These are phyloP conservation scores for Xylaria sp. DNA, from an alignment of 2,329 filamentous ascomycete genomes.

Conservation along the genomic window DNA sequence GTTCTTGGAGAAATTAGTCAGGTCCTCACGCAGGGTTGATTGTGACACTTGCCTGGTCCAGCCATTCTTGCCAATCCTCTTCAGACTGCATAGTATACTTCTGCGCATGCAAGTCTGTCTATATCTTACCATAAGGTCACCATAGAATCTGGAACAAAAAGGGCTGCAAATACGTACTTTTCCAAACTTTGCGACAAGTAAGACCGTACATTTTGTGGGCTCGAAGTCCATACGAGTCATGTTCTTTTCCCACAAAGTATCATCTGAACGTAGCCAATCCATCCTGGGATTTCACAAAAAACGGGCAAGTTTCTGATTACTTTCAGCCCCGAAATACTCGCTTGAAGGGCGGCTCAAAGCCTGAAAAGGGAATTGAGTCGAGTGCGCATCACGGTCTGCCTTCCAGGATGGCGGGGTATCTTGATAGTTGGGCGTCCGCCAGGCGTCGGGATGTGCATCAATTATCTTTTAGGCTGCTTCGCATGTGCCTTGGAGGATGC, in stretches of 20 bases:
- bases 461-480: neutral
- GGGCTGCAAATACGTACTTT: too few species aligned
- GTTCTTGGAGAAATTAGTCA: neutral
- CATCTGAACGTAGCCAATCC: slow-evolving; percentile 18
- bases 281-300: neutral
- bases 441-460: too few species aligned
- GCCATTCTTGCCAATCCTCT: slow-evolving; percentile 12
- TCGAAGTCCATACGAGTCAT: slow-evolving; percentile 2
- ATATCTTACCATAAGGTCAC: neutral
- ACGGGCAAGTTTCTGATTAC: too few species aligned
- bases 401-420: too few species aligned
- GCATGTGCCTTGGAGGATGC: neutral
- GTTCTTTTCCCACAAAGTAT: slow-evolving; percentile 6
- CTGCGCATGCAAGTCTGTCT: neutral
- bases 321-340: too few species aligned
- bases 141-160: too few species aligned
- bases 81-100: slow-evolving; percentile 1
- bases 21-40: neutral
- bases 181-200: neutral
- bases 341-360: neutral
- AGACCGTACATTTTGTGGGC: neutral
- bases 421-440: too few species aligned
- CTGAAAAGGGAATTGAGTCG: too few species aligned
- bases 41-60: neutral
- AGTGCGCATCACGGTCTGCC: too few species aligned